Base-by-base conservation (phyloP, 257 asterid genomes). In the Przewalskia tangutica region DNA sequence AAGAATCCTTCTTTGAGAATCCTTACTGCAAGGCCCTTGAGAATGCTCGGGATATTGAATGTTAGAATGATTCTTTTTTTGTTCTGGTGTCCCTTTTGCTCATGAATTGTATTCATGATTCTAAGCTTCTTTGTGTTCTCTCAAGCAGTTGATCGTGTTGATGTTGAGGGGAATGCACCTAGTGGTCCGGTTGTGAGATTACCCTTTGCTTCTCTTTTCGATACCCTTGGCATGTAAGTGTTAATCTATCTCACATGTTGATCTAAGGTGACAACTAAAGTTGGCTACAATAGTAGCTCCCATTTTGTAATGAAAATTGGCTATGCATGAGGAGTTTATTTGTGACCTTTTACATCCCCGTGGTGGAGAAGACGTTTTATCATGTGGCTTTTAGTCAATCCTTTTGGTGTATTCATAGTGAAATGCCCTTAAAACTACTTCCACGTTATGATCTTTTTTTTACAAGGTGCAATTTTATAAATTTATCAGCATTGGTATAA, bases 181-280 rank as follows among this genome's bases (percentile, higher is more conserved):
- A 81, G 78, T 89, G 95, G 91, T 79, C 89, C 91, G 23, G 91
- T 90, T 77, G 90, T 89, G 83, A 94, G 97, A 85, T 80, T 96
- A 75, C 95, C 99, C 80, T 96, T 96, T 84, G 97, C 99, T 56
- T 91, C 98, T 85, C 93, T 96, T n/a, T 93, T 91, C 85, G 99
- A 94, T 89, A 89, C 91, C 56, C 97, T 94, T 84, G 95, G 98
- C 91, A 85, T 88, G 99, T 95, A 82, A 93, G 98, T 81, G 23
- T 73, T 13, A 12, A 14, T 27, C 62, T 73, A 20, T 71, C 13
- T 73, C 59, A 48, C 60, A 48, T 23, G 60, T 73, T 73, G 60
- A 73, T 73, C 42, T 3, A 23, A 48, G 23, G 44, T 48, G 60
- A 48, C 60, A 73, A 13, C 60, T 46, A 71, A 23, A 10, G 79